Evolutionary conservation across 2,329 filamentous ascomycete species (phyloP).

Genomic region (Cladosporium colombiae): DNA sequence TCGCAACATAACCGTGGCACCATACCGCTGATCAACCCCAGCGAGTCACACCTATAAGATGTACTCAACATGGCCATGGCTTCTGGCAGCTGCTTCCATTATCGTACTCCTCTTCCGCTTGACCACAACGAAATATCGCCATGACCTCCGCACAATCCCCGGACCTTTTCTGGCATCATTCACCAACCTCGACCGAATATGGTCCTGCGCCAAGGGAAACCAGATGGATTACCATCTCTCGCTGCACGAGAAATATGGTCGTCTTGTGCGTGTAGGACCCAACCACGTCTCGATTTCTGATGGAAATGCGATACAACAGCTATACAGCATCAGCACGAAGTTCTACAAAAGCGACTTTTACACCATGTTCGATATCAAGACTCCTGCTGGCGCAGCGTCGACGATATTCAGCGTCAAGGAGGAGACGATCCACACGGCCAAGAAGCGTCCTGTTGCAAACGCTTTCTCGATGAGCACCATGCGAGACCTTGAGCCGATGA

Average conservation of each 20-base stretch:
- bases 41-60: neutral
- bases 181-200: conserved; percentile 39
- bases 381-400: conserved; percentile 22
- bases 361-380: conserved; percentile 27
- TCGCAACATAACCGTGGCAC: neutral
- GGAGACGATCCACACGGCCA: conserved; percentile 44
- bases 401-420: conserved; percentile 44
- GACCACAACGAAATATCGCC: conserved; percentile 20
- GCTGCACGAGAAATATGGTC: conserved; percentile 67
- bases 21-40: neutral
- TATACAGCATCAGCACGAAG: conserved; percentile 50
- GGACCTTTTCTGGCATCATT: conserved; percentile 57
- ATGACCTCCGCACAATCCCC: conserved; percentile 46
- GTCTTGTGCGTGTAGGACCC: conserved; percentile 72
- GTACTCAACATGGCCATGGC: neutral
- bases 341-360: conserved; percentile 29
- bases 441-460: conserved; percentile 35
- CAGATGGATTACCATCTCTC: conserved; percentile 58
- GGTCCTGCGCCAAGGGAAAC: conserved; percentile 68
- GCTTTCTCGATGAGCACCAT: conserved; percentile 29
- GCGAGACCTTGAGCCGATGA: conserved; percentile 30
- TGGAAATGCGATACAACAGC: conserved; percentile 61
- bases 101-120: neutral
- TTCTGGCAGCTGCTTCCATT: neutral
- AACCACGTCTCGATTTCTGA: conserved; percentile 74